Conservation (phyloP, 345 rosid genomes). For the Citrus cavaleriei region DNA sequence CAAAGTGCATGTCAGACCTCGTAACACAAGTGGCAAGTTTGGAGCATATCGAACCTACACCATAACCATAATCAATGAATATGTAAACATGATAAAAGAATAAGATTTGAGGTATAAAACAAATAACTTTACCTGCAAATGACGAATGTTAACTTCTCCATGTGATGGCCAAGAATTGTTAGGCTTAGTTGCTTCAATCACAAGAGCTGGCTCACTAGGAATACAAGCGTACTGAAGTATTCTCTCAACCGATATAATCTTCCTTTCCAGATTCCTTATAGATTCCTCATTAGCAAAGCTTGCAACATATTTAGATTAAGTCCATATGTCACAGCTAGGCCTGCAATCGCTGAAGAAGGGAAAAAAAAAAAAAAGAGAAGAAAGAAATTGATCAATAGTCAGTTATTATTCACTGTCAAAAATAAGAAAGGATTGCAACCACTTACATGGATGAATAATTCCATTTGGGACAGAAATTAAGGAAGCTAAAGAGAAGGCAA, state of each 20-base stretch:
- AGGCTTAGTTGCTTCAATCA: constrained; percentile 46
- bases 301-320: constrained; percentile 48
- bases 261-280: constrained; percentile 74
- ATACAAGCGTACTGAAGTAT: constrained; percentile 68
- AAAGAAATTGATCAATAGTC: not conserved
- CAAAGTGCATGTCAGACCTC: constrained; percentile 72
- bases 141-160: constrained; percentile 51
- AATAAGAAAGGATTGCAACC: not conserved
- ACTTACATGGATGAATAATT: constrained; percentile 60
- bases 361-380: not conserved
- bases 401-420: not conserved
- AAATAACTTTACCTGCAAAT: constrained; percentile 55
- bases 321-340: constrained; percentile 81
- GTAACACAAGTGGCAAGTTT: constrained; percentile 77
- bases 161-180: constrained; percentile 54
- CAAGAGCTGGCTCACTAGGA: constrained; percentile 73
- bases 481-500: constrained; percentile 63
- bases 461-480: constrained; percentile 61
- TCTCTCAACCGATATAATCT: constrained; percentile 82
- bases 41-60: constrained; percentile 73
- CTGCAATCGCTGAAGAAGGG: constrained; percentile 56
- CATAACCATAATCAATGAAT: not conserved
- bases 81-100: not conserved
- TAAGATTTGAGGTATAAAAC: not conserved
- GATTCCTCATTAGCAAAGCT: constrained; percentile 62